These are phyloP conservation scores for Aspergillus avenaceus DNA, from an alignment of 495 filamentous ascomycete species.

Conservation along the genomic window DNA sequence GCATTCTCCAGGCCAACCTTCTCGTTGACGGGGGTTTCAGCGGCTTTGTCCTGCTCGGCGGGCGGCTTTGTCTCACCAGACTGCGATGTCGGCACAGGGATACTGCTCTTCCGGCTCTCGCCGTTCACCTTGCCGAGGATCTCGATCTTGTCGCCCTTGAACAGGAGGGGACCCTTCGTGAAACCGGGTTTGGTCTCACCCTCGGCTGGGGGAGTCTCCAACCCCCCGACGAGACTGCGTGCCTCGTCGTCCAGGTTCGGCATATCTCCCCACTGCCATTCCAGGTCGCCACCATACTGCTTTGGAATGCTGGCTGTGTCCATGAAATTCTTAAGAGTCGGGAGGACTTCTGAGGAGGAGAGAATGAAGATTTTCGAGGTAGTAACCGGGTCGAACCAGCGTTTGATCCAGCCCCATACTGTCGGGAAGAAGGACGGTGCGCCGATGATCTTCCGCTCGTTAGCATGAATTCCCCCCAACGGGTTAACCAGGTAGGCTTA, in stretches of 20 bases:
- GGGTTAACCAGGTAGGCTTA: conserved; percentile 30
- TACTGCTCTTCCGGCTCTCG: conserved; percentile 27
- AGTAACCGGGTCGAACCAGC: conserved; percentile 92
- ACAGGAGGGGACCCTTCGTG: conserved; percentile 39
- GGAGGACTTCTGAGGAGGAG: conserved; percentile 59
- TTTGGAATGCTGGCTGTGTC: conserved; percentile 76
- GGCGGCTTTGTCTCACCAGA: not conserved
- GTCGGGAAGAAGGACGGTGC: conserved; percentile 89
- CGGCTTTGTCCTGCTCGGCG: not conserved
- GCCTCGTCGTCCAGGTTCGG: conserved; percentile 64
- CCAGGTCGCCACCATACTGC: conserved; percentile 77
- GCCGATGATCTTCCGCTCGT: conserved; percentile 64
- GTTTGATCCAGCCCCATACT: conserved; percentile 93
- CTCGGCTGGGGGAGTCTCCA: conserved; percentile 27
- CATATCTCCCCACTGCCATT: conserved; percentile 71
- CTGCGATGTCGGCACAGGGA: conserved; percentile 20
- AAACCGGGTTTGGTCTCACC: conserved; percentile 27
- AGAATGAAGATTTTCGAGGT: conserved; percentile 93
- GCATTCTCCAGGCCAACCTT: not conserved
- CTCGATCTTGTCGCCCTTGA: conserved; percentile 34
- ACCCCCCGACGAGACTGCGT: conserved; percentile 37
- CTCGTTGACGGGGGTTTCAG: not conserved
- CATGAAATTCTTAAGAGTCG: conserved; percentile 75
- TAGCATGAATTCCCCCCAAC: not conserved
- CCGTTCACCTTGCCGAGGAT: conserved; percentile 40